Evolutionary conservation across 176 grass and related monocot genomes (phyloP), one percentile per base, ranked within the genome.

Genomic region (Oryza officinalis): DNA sequence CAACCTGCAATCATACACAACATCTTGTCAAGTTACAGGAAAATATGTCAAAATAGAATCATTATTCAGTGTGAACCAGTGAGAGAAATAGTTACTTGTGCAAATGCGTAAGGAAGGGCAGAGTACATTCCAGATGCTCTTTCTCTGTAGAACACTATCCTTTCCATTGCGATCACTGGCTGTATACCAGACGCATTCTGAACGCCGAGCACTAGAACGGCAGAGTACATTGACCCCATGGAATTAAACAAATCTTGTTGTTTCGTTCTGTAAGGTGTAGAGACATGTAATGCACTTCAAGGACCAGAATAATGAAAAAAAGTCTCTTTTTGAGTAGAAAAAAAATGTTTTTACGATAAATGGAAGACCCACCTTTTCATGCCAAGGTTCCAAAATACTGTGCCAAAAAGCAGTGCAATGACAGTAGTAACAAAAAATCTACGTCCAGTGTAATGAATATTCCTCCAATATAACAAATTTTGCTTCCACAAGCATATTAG

Each of bases 401-500:
- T 91, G 31, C 92, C 89, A 30, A 89, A 91, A 23, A 94, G 27
- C 10, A 94, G 28, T 5, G 81, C 75, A 5, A 91, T 89, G 12
- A 80, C 33, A 6, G 63, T 78, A 2, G 89, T 94, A 31, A 91
- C 17, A 81, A 30, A 84, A 68, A 61, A 93, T 63, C 88, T 69
- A 18, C 87, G 68, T 1, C 85, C 85, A 4, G 64, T 93, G 57
- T 93, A 90, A 86, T 80, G 85, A 75, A 79, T 88, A 28, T 76
- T 93, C 65, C 91, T 88, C 92, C 88, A 91, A 81, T 94, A 91
- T 10, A 86, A 88, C 43, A 77, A 18, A 33, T 76, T 74, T 40
- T 91, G 88, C 54, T 94, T 94, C 89, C 89, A 94, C 37, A 91
- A 83, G 65, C 86, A 91, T 65, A 84, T 73, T 54, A 87, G 30